Conservation (phyloP, 2,329 filamentous ascomycete species). For the Alternaria ventricosa region DNA sequence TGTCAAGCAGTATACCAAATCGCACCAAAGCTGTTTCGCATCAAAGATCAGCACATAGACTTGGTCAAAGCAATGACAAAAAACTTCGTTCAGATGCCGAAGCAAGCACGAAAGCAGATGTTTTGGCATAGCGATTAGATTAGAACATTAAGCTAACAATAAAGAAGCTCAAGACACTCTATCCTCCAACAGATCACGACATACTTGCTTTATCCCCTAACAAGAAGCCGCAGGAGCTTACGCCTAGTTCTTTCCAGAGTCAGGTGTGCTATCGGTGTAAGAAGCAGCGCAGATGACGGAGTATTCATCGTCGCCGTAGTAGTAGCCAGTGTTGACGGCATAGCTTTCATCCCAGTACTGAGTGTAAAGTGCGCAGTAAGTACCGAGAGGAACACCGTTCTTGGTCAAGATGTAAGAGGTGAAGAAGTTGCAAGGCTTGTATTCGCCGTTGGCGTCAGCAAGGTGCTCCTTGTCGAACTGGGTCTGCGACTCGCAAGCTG, state of each 20-base stretch:
- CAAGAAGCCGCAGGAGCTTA: neutral
- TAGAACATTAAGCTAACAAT: neutral
- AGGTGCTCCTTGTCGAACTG: conserved; percentile 40
- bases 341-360: conserved; percentile 18
- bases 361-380: conserved; percentile 44
- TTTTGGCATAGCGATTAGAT: neutral
- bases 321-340: conserved; percentile 35
- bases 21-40: neutral
- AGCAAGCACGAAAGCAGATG: neutral
- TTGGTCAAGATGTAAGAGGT: conserved; percentile 48
- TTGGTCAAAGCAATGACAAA: neutral
- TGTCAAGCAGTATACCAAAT: neutral
- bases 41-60: neutral
- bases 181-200: neutral
- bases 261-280: conserved; percentile 6
- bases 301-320: conserved; percentile 13
- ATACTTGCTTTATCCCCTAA: neutral
- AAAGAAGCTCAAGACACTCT: neutral
- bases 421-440: conserved; percentile 49
- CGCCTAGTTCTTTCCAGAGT: conserved; percentile 5
- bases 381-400: conserved; percentile 45
- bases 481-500: conserved; percentile 46
- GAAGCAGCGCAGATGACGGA: conserved; percentile 9
- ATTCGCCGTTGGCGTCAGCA: conserved; percentile 33
- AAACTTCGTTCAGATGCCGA: neutral